Evolutionary conservation across 371 early-diverging fungal species (phyloP).

Genomic region (Mycotypha africana): DNA sequence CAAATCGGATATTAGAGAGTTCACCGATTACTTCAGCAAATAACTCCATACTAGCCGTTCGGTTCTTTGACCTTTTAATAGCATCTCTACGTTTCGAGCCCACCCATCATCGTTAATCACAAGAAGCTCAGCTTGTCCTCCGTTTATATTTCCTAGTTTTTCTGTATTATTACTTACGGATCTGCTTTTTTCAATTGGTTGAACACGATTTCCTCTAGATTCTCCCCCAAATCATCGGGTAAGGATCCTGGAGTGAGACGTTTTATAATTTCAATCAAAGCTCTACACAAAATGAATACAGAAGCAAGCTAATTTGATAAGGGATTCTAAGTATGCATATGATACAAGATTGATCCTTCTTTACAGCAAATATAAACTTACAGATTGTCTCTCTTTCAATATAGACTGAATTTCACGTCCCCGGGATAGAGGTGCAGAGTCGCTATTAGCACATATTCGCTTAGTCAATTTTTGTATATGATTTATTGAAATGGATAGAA

Average conservation of each 20-base stretch:
- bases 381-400: constrained; percentile 49
- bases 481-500: no score
- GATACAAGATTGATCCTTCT: no score
- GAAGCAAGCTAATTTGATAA: constrained; percentile 85
- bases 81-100: constrained; percentile 70
- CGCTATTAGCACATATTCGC: constrained; percentile 22
- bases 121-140: no score
- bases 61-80: constrained; percentile 71
- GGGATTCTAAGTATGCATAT: no score
- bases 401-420: constrained; percentile 34
- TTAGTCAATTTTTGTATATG: not conserved
- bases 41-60: constrained; percentile 81
- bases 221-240: constrained; percentile 81
- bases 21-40: constrained; percentile 87
- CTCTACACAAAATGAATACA: constrained; percentile 85
- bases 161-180: constrained; percentile 63
- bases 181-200: constrained; percentile 82
- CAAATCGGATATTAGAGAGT: constrained; percentile 84
- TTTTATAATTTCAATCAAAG: constrained; percentile 79
- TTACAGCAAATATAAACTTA: no score
- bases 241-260: constrained; percentile 68
- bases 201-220: constrained; percentile 91
- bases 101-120: no score
- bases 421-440: constrained; percentile 38
- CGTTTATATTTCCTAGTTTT: no score